Conservation (phyloP, 352 stramenopile genomes). For the Phytopythium helicoides region DNA sequence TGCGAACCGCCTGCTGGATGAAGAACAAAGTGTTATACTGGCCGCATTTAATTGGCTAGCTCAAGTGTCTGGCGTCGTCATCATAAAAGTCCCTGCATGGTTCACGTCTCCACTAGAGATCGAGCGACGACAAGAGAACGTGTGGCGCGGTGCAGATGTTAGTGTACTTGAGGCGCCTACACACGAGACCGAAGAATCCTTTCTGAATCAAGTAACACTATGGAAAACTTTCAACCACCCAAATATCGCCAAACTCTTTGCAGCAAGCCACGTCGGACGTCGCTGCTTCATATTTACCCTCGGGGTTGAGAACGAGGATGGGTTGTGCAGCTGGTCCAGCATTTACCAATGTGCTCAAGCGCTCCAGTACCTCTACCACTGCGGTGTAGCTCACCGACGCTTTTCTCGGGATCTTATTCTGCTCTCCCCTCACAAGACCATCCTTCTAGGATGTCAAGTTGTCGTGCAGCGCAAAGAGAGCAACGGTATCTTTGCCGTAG, state of each 20-base stretch:
- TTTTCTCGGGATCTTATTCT: neutral
- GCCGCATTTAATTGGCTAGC: neutral
- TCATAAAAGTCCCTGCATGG: neutral
- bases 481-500: too few species aligned
- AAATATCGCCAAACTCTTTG: constrained; percentile 3
- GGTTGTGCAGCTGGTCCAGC: neutral
- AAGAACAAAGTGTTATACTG: neutral
- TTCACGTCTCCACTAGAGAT: constrained; percentile 4
- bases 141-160: neutral
- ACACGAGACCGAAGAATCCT: neutral
- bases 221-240: constrained; percentile 1
- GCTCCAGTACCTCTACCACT: neutral
- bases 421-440: neutral
- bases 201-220: neutral
- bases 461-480: neutral
- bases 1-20: neutral
- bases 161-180: neutral
- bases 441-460: neutral
- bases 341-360: neutral
- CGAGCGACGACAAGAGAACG: neutral
- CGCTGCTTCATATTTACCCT: neutral
- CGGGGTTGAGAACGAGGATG: neutral
- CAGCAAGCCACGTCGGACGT: neutral
- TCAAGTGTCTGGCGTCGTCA: neutral
- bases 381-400: neutral